Evolutionary conservation across 2,329 filamentous ascomycete species (phyloP).

Genomic region (Aspergillus phoenicis): DNA sequence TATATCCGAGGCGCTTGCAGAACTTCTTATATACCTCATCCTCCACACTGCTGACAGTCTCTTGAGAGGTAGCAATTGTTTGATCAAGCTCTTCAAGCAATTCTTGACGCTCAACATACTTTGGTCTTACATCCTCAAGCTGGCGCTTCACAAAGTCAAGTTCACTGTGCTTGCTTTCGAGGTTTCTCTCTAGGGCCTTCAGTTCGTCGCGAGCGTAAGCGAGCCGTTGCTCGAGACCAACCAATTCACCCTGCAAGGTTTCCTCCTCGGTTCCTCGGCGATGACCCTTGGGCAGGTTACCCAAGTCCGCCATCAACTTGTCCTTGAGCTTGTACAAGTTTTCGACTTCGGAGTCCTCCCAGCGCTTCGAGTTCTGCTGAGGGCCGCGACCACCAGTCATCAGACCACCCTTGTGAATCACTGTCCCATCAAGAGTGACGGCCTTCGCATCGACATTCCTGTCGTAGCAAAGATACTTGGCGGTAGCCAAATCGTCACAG

Average conservation of each 20-base stretch:
- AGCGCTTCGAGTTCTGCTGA: conserved; percentile 75
- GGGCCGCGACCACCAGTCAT: conserved; percentile 94
- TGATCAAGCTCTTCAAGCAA: conserved; percentile 66
- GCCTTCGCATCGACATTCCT: conserved; percentile 87
- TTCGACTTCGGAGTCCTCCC: conserved; percentile 87
- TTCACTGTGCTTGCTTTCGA: conserved; percentile 81
- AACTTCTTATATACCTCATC: conserved; percentile 86
- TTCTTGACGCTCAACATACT: conserved; percentile 70
- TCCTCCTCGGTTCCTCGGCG: conserved; percentile 78
- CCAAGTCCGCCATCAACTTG: conserved; percentile 75
- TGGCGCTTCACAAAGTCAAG: conserved; percentile 72
- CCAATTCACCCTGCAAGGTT: conserved; percentile 74
- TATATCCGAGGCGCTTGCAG: conserved; percentile 83
- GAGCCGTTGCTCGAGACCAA: conserved; percentile 76
- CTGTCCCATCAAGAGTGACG: conserved; percentile 89
- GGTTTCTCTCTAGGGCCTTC: conserved; percentile 76
- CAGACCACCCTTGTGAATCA: conserved; percentile 93
- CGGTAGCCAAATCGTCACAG: conserved; percentile 82
- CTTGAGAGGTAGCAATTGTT: conserved; percentile 59
- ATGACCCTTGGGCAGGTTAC: conserved; percentile 76
- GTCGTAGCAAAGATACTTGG: conserved; percentile 86
- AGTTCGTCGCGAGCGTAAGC: conserved; percentile 73
- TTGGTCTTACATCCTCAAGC: conserved; percentile 74
- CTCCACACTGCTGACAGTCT: conserved; percentile 76
- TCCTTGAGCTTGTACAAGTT: conserved; percentile 76